These are phyloP conservation scores for Aspergillus carlsbadensis DNA, from an alignment of 495 filamentous ascomycete genomes.

Conservation along the genomic window DNA sequence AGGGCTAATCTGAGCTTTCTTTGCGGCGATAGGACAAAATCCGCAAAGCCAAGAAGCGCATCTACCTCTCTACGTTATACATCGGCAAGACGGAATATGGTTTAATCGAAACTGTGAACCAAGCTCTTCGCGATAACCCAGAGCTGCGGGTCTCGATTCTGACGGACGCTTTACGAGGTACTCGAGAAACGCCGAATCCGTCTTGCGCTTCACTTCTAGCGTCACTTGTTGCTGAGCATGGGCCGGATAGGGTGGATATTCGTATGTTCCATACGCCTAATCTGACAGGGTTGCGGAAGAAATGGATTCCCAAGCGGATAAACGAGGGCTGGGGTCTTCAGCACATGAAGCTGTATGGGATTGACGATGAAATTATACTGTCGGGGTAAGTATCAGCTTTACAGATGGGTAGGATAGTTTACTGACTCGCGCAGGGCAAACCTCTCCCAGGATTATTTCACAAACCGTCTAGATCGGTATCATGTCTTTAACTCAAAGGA, in stretches of 20 bases:
- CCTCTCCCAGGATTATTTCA: constrained; percentile 92
- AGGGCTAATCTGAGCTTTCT: constrained; percentile 14
- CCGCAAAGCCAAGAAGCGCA: constrained; percentile 66
- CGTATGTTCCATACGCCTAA: constrained; percentile 99
- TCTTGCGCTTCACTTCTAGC: constrained; percentile 89
- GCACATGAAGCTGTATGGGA: constrained; percentile 98
- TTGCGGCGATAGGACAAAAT: constrained; percentile 65
- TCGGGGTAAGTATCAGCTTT: constrained; percentile 61
- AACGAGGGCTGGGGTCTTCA: constrained; percentile 99
- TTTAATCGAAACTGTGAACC: constrained; percentile 73
- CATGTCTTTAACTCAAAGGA: constrained; percentile 80
- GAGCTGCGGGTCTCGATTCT: constrained; percentile 83
- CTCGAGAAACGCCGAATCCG: constrained; percentile 81
- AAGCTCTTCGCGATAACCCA: constrained; percentile 76
- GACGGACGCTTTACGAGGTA: constrained; percentile 90
- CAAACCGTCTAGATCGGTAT: constrained; percentile 91
- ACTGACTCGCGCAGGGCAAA: constrained; percentile 62
- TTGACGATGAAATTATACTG: constrained; percentile 94
- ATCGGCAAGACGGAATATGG: constrained; percentile 94
- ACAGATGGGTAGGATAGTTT: background rate
- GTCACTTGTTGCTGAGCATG: constrained; percentile 78
- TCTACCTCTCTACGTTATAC: constrained; percentile 94
- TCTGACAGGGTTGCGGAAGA: constrained; percentile 81
- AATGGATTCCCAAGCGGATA: constrained; percentile 78
- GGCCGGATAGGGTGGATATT: constrained; percentile 82